phyloP scores from a whole-genome alignment of 768 basidiomycete species.

The Lactarius vividus region DNA sequence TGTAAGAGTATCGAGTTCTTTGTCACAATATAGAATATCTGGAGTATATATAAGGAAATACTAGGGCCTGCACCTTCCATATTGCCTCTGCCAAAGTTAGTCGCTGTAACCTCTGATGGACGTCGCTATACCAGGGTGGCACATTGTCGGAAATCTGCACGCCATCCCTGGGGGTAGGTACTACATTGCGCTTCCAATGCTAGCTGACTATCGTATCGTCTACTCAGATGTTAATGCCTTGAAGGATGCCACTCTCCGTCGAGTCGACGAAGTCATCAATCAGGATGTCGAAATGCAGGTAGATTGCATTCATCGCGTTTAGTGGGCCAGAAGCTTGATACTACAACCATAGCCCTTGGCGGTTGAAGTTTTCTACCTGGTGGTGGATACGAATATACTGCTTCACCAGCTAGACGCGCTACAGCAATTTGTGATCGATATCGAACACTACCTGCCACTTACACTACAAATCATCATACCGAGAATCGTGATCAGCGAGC shows the following conservation, averaged over 20 bases:
- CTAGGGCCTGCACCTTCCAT: not conserved
- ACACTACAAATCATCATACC: constrained; percentile 61
- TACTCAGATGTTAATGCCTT: constrained; percentile 8
- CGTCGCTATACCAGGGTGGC: not conserved
- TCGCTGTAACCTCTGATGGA: not conserved
- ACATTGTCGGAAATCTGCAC: not conserved
- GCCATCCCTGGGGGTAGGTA: not conserved
- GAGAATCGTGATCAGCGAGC: constrained; percentile 70
- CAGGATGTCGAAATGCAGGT: constrained; percentile 77
- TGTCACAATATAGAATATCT: not conserved
- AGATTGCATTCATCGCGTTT: constrained; percentile 8
- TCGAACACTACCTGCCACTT: constrained; percentile 49
- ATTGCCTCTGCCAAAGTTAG: not conserved
- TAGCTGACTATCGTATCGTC: not conserved
- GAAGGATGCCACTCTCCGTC: constrained; percentile 44
- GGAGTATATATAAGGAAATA: constrained; percentile 5
- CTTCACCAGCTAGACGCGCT: constrained; percentile 64
- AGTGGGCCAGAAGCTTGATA: not conserved
- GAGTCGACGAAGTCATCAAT: constrained; percentile 55
- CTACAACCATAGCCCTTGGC: constrained; percentile 6
- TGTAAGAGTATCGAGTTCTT: constrained; percentile 4
- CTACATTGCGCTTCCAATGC: not conserved
- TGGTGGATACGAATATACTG: constrained; percentile 80
- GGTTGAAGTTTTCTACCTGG: constrained; percentile 43
- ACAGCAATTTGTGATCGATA: constrained; percentile 60